Conservation (phyloP, 2,329 filamentous ascomycete species). For the Periglandula ipomoeae region DNA sequence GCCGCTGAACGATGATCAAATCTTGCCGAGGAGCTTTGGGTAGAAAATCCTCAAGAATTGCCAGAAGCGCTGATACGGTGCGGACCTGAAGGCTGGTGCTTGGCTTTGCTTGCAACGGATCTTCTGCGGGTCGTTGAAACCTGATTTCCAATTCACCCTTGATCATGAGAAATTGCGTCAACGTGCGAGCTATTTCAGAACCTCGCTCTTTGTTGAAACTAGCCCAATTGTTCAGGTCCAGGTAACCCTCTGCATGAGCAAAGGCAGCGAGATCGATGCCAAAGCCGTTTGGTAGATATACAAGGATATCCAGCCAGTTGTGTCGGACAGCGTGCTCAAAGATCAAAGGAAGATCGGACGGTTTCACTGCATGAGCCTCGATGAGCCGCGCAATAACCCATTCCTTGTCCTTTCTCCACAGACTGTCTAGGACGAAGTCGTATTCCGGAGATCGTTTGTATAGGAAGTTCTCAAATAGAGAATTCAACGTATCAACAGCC, state of each 20-base stretch:
- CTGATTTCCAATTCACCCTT: slow-evolving; percentile 75
- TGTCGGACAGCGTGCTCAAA: slow-evolving; percentile 65
- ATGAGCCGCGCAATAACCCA: slow-evolving; percentile 80
- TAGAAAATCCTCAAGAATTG: slow-evolving; percentile 65
- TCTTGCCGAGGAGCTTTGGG: slow-evolving; percentile 53
- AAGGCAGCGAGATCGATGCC: slow-evolving; percentile 80
- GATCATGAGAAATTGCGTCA: slow-evolving; percentile 74
- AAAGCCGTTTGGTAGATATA: slow-evolving; percentile 72
- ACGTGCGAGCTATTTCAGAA: slow-evolving; percentile 57
- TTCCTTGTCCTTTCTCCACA: slow-evolving; percentile 83
- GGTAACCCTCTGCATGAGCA: slow-evolving; percentile 69
- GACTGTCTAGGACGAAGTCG: slow-evolving; percentile 80
- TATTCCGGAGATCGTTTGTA: slow-evolving; percentile 68
- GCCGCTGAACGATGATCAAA: slow-evolving; percentile 71
- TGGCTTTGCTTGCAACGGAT: slow-evolving; percentile 43
- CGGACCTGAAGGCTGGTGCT: slow-evolving; percentile 75
- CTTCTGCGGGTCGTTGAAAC: slow-evolving; percentile 61
- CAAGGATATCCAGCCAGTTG: slow-evolving; percentile 74
- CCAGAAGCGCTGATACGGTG: slow-evolving; percentile 72
- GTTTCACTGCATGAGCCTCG: slow-evolving; percentile 71
- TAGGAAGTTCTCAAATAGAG: slow-evolving; percentile 76
- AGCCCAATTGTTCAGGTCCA: slow-evolving; percentile 76
- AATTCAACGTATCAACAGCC: slow-evolving; percentile 65
- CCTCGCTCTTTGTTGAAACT: slow-evolving; percentile 58
- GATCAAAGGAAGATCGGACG: slow-evolving; percentile 32